Conservation (phyloP, 805 yeast genomes). For the Cyberlindnera mississippiensis region DNA sequence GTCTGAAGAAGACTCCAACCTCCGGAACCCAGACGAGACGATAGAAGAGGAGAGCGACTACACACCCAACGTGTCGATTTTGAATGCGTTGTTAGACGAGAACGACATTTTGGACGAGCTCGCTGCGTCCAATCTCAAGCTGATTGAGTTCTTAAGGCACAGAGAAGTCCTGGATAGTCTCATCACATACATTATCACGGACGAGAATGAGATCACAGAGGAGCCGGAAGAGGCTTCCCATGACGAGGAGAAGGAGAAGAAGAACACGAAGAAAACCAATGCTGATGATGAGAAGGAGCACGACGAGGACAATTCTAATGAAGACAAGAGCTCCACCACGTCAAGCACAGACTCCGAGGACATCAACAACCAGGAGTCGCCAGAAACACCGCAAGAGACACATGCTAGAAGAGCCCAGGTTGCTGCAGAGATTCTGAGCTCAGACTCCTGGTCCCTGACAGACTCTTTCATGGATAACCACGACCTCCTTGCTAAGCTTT, state of each 20-base stretch:
- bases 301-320: constrained; percentile 1
- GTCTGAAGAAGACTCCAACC: constrained; percentile 16
- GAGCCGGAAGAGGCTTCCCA: constrained; percentile 2
- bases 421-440: constrained; percentile 85
- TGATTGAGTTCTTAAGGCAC: constrained; percentile 75
- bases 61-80: constrained; percentile 38
- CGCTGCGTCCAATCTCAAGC: constrained; percentile 64
- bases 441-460: constrained; percentile 92
- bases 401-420: constrained; percentile 51
- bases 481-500: constrained; percentile 60
- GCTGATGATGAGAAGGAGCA: too few species aligned
- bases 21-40: constrained; percentile 24
- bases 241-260: constrained; percentile 19
- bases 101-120: constrained; percentile 72
- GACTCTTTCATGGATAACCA: constrained; percentile 81
- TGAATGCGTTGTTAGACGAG: constrained; percentile 67
- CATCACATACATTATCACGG: constrained; percentile 55
- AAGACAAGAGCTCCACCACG: constrained; percentile 24
- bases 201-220: constrained; percentile 13
- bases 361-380: constrained; percentile 24
- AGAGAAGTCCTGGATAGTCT: constrained; percentile 69
- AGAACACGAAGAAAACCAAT: background rate
- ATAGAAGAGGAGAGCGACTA: constrained; percentile 34
- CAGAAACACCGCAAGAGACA: constrained; percentile 35
- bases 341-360: constrained; percentile 31